Evolutionary conservation across 2,329 filamentous ascomycete genomes (phyloP), one percentile per base, ranked within the genome.

Genomic region (Epichloe gansuensis): DNA sequence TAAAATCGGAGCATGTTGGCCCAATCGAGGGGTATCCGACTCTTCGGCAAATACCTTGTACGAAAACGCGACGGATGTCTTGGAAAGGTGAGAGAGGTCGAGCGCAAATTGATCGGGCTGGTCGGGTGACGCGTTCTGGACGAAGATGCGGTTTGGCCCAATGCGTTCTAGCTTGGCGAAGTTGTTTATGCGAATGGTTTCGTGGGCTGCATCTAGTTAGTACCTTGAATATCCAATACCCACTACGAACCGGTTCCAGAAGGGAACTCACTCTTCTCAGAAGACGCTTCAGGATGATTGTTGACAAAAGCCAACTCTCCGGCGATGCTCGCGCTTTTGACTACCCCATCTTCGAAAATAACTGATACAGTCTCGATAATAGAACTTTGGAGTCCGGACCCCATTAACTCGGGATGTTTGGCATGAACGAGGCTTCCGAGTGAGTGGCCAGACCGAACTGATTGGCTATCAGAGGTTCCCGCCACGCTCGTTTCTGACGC

Each of bases 301-400:
- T 90, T 90, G 23, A 84, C 81, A 57, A 98, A 80, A 3, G 91
- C 93, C 58, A 98, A 82, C 69, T 98, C 91, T 53, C 93, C 93
- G 44, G 84, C 81, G 23, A 96, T 80, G 53, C 84, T 85, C 13
- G 84, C 82, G 47, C 81, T 83, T 56, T 80, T 86, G 11, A 90
- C 70, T 12, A 73, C 74, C 8, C 87, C 87, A 36, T 84, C 78
- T 52, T 90, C 84, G 63, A 96, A 94, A 50, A 81, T 81, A 13
- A 87, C 87, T 55, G 82, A 93, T n/a, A 97, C 81, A 0, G 86
- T 93, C 67, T 98, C 93, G 49, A 97, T 85, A 51, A 97, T 78
- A 13, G 91, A 97, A 3, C 87, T 82, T 65, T 89, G 93, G 5
- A 98, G 74, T 2, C 93, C 91, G 1, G 86, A 80, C 9, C 81